Evolutionary conservation across 768 basidiomycete genomes (phyloP).

Genomic region (Termitomyces sp.): DNA sequence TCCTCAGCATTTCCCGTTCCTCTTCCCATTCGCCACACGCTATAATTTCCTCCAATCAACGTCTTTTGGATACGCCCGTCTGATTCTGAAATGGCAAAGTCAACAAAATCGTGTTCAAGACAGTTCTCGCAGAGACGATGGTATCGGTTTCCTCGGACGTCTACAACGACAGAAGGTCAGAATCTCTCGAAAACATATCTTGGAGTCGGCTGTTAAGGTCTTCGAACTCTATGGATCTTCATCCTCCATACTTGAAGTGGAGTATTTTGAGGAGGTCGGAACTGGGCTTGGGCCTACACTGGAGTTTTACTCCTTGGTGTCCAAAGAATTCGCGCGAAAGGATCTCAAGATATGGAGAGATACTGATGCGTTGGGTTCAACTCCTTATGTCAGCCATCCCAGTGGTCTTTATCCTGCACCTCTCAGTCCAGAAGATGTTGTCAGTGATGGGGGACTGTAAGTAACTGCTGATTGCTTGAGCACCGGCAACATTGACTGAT

Average conservation of each 20-base stretch:
- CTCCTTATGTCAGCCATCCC: slow-evolving; percentile 81
- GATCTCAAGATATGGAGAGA: slow-evolving; percentile 92
- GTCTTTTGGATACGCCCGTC: slow-evolving; percentile 94
- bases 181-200: slow-evolving; percentile 90
- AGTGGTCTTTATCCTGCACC: slow-evolving; percentile 88
- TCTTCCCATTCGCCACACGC: slow-evolving; percentile 97
- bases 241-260: slow-evolving; percentile 91
- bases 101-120: slow-evolving; percentile 81
- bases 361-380: slow-evolving; percentile 60
- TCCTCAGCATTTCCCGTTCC: slow-evolving; percentile 95
- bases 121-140: slow-evolving; percentile 81
- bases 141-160: slow-evolving; percentile 88
- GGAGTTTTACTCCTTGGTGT: slow-evolving; percentile 98
- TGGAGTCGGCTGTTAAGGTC: slow-evolving; percentile 95
- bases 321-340: slow-evolving; percentile 89
- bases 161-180: slow-evolving; percentile 95
- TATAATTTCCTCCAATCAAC: slow-evolving; percentile 97
- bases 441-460: slow-evolving; percentile 74
- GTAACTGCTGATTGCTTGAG: slow-evolving; percentile 21
- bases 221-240: slow-evolving; percentile 96
- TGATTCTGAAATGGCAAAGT: slow-evolving; percentile 94
- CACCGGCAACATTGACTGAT: background rate
- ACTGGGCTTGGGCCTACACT: slow-evolving; percentile 96
- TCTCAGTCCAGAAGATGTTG: slow-evolving; percentile 64
- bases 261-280: slow-evolving; percentile 99